Evolutionary conservation across 345 rosid species (phyloP).

Genomic region (Carallia pectinifolia): DNA sequence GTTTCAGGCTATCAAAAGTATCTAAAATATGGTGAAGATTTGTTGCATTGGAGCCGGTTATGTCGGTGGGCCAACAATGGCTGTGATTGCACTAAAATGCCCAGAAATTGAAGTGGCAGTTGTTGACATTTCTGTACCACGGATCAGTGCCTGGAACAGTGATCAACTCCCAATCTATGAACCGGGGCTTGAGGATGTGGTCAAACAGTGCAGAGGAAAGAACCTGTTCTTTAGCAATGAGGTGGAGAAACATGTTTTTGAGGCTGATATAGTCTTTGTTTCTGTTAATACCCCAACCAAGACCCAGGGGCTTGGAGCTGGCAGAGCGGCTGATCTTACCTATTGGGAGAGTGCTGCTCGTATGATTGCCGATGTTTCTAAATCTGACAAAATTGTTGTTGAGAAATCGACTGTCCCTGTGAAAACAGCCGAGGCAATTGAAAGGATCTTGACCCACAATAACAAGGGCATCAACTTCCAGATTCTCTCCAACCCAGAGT

Average conservation of each 20-base stretch:
- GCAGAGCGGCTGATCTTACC: constrained; percentile 10
- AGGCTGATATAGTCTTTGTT: constrained; percentile 15
- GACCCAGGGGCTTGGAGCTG: constrained; percentile 11
- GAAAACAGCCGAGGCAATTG: constrained; percentile 10
- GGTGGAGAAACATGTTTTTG: constrained; percentile 10
- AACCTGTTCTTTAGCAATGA: constrained; percentile 15
- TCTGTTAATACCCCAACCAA: constrained; percentile 12
- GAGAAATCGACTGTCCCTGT: constrained; percentile 11
- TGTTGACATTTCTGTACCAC: constrained; percentile 13
- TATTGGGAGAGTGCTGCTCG: constrained; percentile 15
- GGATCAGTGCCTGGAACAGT: constrained; percentile 15
- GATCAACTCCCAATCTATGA: constrained; percentile 11
- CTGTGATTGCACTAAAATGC: constrained; percentile 12
- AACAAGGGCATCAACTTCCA: constrained; percentile 13
- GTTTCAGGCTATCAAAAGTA: neutral
- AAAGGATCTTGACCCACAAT: constrained; percentile 11
- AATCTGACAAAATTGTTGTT: constrained; percentile 6
- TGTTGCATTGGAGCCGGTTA: constrained; percentile 38
- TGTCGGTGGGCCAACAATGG: constrained; percentile 31
- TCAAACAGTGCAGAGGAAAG: constrained; percentile 12
- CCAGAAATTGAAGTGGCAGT: constrained; percentile 12
- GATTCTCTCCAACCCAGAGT: constrained; percentile 11
- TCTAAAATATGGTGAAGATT: constrained; percentile 29
- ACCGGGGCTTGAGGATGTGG: constrained; percentile 12
- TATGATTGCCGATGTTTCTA: constrained; percentile 9